Conservation (phyloP, 192 early-diverging fungal species). For the Backusella australiensis region DNA sequence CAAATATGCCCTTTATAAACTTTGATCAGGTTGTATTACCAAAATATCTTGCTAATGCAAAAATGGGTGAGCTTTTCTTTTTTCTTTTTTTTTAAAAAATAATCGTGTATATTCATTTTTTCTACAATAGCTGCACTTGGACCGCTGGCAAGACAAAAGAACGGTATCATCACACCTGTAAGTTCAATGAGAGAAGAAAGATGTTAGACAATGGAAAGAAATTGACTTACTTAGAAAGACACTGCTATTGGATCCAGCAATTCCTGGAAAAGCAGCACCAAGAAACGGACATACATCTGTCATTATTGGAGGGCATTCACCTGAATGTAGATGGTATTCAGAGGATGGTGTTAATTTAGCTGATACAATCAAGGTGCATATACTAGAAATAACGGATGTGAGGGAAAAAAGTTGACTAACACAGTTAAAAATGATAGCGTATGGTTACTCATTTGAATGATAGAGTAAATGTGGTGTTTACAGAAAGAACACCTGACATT, state of each 20-base stretch:
- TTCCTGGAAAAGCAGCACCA: neutral
- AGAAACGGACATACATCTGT: neutral
- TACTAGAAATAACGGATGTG: neutral
- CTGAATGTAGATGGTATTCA: slow-evolving; percentile 34
- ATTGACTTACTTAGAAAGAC: slow-evolving; percentile 11
- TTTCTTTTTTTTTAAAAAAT: neutral
- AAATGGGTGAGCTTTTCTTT: slow-evolving; percentile 22
- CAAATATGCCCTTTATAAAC: slow-evolving; percentile 30
- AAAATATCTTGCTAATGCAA: slow-evolving; percentile 32
- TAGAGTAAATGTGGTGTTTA: slow-evolving; percentile 27
- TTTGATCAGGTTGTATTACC: slow-evolving; percentile 34
- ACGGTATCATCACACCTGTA: slow-evolving; percentile 23
- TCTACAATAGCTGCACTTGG: slow-evolving; percentile 12
- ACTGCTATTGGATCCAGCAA: neutral
- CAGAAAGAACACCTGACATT: slow-evolving; percentile 29
- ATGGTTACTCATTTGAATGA: slow-evolving; percentile 20
- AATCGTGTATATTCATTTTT: neutral
- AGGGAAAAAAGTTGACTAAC: neutral
- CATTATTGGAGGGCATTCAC: slow-evolving; percentile 27
- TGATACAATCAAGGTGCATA: slow-evolving; percentile 25
- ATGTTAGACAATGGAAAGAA: neutral
- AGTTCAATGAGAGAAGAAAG: neutral
- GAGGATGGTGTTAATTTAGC: slow-evolving; percentile 29
- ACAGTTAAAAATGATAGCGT: slow-evolving; percentile 18
- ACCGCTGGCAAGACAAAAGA: slow-evolving; percentile 31